Evolutionary conservation across 768 basidiomycete species (phyloP).

Genomic region (Russula sp.): DNA sequence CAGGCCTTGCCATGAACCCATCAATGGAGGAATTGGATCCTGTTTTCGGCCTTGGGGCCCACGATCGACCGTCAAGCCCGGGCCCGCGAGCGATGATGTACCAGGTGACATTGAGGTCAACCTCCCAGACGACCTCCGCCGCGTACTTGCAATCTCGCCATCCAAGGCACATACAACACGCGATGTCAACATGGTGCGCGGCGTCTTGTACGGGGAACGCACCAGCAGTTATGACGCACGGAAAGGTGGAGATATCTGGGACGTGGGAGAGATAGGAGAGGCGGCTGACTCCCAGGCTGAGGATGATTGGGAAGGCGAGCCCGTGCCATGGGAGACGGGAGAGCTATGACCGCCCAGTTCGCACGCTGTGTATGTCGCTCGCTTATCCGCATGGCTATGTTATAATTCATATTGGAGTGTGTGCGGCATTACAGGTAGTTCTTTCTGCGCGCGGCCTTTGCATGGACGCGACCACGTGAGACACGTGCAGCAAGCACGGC

Average conservation of each 20-base stretch:
- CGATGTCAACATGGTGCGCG: conserved; percentile 48
- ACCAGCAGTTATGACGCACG: conserved; percentile 55
- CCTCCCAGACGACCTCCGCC: conserved; percentile 63
- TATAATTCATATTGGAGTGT: conserved; percentile 21
- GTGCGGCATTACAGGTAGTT: conserved; percentile 17
- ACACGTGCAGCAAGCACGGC: conserved; percentile 25
- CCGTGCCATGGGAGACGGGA: conserved; percentile 76
- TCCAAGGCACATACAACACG: conserved; percentile 34
- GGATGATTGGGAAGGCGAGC: conserved; percentile 72
- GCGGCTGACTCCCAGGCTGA: conserved; percentile 33
- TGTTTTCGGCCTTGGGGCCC: conserved; percentile 20
- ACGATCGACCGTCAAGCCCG: conserved; percentile 25
- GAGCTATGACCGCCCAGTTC: conserved; percentile 51
- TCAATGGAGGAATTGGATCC: conserved; percentile 26
- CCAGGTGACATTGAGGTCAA: conserved; percentile 48
- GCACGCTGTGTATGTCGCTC: conserved; percentile 34
- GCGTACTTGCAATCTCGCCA: conserved; percentile 60
- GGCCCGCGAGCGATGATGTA: conserved; percentile 37
- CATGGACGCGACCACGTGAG: conserved; percentile 30
- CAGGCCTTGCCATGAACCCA: conserved; percentile 10
- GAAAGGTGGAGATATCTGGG: conserved; percentile 75
- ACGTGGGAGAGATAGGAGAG: conserved; percentile 60
- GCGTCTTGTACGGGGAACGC: conserved; percentile 57
- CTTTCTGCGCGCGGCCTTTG: conserved; percentile 12
- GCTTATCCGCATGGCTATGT: conserved; percentile 25